phyloP scores from a whole-genome alignment of 768 basidiomycete species.

The Chlorophyllum brunneum region DNA sequence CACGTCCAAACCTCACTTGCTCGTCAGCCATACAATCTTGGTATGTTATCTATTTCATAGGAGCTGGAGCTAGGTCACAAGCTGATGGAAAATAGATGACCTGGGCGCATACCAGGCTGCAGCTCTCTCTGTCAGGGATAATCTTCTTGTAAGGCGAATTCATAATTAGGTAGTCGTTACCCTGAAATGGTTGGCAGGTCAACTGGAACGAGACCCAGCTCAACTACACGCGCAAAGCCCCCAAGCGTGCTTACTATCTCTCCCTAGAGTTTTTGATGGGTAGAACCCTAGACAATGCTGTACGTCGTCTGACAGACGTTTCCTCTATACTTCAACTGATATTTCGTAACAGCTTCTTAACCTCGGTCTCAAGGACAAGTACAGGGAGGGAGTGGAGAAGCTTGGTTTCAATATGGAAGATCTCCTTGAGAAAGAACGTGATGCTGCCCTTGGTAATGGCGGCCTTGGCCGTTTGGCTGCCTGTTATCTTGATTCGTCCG shows the following conservation, averaged over 20 bases:
- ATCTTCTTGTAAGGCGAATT: constrained; percentile 59
- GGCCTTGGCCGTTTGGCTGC: constrained; percentile 95
- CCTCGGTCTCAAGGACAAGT: constrained; percentile 77
- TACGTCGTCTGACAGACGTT: constrained; percentile 32
- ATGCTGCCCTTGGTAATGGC: constrained; percentile 93
- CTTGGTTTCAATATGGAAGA: constrained; percentile 93
- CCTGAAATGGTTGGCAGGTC: constrained; percentile 34
- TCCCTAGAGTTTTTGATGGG: constrained; percentile 93
- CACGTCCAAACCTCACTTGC: constrained; percentile 90
- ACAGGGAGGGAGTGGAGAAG: constrained; percentile 57
- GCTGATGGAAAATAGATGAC: constrained; percentile 43
- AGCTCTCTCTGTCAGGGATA: constrained; percentile 84
- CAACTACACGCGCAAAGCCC: constrained; percentile 73
- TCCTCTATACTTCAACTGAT: background rate
- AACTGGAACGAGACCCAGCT: constrained; percentile 87
- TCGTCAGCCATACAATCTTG: constrained; percentile 86
- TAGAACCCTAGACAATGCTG: constrained; percentile 68
- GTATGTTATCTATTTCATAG: constrained; percentile 31
- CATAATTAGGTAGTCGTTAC: constrained; percentile 6
- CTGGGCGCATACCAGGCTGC: constrained; percentile 91
- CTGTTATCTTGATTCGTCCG: constrained; percentile 93
- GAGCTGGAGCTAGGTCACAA: background rate
- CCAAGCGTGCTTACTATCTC: constrained; percentile 92
- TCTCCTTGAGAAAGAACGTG: constrained; percentile 82
- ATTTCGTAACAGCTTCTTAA: constrained; percentile 65